Base-by-base conservation (phyloP, 148 eudicot species). In the Rhododendron molle region DNA sequence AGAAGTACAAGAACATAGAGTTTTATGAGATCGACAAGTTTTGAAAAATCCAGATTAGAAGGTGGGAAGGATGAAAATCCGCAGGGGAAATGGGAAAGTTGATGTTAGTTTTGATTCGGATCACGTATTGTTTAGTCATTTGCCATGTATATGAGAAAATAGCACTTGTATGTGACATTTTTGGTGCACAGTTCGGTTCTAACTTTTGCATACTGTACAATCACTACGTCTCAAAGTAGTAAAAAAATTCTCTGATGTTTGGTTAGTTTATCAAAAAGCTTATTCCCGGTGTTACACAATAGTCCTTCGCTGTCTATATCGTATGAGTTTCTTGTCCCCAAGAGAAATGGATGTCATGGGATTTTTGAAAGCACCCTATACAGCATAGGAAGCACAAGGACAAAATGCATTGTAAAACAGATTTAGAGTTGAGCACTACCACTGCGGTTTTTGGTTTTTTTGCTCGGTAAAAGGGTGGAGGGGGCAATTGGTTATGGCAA, bases 1-100 rank as follows among this genome's bases (percentile, higher is more conserved):
- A 97, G 86, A 97, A 97, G 88, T 97, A 97, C 88, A 97, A 94
- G 92, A 93, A 94, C 83, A 97, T 95, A 36, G 98, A 97, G 89
- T 94, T 97, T 83, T 97, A 97, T 88, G 98, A 97, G 87, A 80
- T 90, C 65, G 93, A 92, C 83, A 93, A 96, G 62, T 88, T 10
- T 20, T 28, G 32, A 60, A 47, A 32, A 83, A 73, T 54, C 16
- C 23, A 34, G 30, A 26, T 82, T 28, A 28, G 26, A 43, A 14
- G 76, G 11, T 81, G 49, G 73, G 12, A 73, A 32, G 50, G 72
- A 34, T 21, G 18, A 46, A n/a, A 78, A 76, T 76, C 11, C 10
- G 12, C 38, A 18, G 47, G n/a, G 9, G 9, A 23, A 76, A 34
- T 1, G 38, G 20, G 18, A 15, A 72, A 34, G 7, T 72, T 32